Base-by-base conservation (phyloP, 345 rosid genomes). In the Eucalyptus marginata region DNA sequence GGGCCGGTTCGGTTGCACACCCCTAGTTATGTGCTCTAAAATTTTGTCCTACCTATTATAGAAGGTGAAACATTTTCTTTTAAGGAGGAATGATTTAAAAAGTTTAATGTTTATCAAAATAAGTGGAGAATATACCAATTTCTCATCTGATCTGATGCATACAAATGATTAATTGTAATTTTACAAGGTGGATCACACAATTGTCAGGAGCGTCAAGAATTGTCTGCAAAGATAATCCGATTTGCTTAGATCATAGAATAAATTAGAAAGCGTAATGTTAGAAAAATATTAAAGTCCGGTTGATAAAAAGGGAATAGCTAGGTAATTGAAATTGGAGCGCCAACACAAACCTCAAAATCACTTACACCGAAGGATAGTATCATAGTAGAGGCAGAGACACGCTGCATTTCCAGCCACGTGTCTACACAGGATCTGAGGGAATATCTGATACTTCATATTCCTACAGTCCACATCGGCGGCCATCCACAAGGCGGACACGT, bases 1-100 rank as follows among this genome's bases (percentile, higher is more conserved):
- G 18, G 0, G 18, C 7, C 3, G 0, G 7, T 50, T 1, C 3
- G 1, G 0, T 50, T 50, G 52, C 18, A 15, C 2, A 5, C 52
- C 7, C 18, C 52, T 50, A 50, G 11, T 66, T 17, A 66, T 66
- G 2, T 16, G 22, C 40, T 71, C 0, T 2, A 2, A 36, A 40
- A 40, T 18, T 71, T 18, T 71, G 46, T 71, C 81, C 1, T 3
- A 5, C 13, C 4, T 3, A 10, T 36, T 36, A 18, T 36, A 20
- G 25, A 18, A 40, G 24, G 58, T 52, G 58, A 52, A 52, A 52
- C 24, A 52, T 52, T 52, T 52, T 18, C 24, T 52, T 52, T 18
- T 52, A 52, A 52, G 25, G 46, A 10, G 7, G 8, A 36, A 36
- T 2, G 8, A 44, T 36, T 71, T 36, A 36, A 36, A 71, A 40